Conservation (phyloP, 805 yeast genomes). For the Blastobotrys mokoenaii region DNA sequence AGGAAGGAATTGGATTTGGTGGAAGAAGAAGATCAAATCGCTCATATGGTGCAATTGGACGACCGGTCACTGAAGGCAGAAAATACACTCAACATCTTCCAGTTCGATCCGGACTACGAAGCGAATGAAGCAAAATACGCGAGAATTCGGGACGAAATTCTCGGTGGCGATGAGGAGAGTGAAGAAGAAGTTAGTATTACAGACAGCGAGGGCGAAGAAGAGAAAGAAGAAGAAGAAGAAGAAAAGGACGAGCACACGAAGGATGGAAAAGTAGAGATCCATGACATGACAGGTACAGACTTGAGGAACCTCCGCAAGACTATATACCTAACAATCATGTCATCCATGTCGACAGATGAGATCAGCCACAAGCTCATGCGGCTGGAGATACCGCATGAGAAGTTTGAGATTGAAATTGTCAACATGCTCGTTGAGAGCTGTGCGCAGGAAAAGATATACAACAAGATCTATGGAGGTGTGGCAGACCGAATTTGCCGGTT, state of each 20-base stretch:
- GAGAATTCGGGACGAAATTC: slow-evolving; percentile 35
- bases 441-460: slow-evolving; percentile 77
- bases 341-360: slow-evolving; percentile 86
- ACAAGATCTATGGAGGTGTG: slow-evolving; percentile 74
- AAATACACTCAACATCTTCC: slow-evolving; percentile 43
- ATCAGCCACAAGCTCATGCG: slow-evolving; percentile 78
- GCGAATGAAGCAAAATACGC: slow-evolving; percentile 42
- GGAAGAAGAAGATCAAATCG: slow-evolving; percentile 51
- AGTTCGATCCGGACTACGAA: slow-evolving; percentile 43
- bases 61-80: slow-evolving; percentile 38
- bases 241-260: slow-evolving; percentile 12
- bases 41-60: slow-evolving; percentile 49
- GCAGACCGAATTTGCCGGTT: slow-evolving; percentile 55
- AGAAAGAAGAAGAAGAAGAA: slow-evolving; percentile 20
- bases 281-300: slow-evolving; percentile 63
- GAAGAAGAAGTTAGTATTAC: slow-evolving; percentile 8
- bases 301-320: slow-evolving; percentile 60
- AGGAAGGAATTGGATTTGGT: slow-evolving; percentile 47
- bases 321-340: slow-evolving; percentile 76
- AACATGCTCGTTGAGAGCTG: slow-evolving; percentile 76
- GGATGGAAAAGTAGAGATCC: slow-evolving; percentile 24
- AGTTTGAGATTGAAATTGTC: slow-evolving; percentile 43
- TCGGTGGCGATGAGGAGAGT: slow-evolving; percentile 31
- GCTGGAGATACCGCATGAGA: slow-evolving; percentile 30
- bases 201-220: slow-evolving; percentile 17